These are phyloP conservation scores for Micractinium sp. DNA, from an alignment of 139 green algal genomes.

Conservation along the genomic window DNA sequence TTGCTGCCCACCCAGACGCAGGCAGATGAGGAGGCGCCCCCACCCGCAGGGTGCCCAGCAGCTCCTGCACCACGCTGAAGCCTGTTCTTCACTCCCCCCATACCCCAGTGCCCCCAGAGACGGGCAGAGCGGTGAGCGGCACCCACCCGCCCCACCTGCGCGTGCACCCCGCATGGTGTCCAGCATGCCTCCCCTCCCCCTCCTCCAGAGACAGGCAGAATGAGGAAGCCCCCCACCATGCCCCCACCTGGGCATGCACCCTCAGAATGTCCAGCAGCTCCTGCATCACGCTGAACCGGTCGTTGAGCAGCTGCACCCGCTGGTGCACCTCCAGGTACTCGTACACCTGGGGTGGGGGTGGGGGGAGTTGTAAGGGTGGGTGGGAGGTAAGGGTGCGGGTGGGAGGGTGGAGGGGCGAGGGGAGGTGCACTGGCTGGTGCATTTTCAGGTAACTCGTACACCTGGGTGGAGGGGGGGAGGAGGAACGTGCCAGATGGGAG, in stretches of 20 bases:
- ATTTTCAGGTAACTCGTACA: too few species aligned
- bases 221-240: slow-evolving; percentile 56
- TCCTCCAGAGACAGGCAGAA: too few species aligned
- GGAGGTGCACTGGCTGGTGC: too few species aligned
- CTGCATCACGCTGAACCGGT: slow-evolving; percentile 65
- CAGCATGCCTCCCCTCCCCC: too few species aligned
- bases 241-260: too few species aligned
- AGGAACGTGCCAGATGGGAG: not conserved
- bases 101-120: too few species aligned
- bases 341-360: slow-evolving; percentile 43
- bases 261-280: slow-evolving; percentile 82
- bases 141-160: not conserved
- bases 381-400: not conserved
- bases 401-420: not conserved
- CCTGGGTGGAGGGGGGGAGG: too few species aligned
- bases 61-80: slow-evolving; percentile 80
- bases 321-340: slow-evolving; percentile 73
- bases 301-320: slow-evolving; percentile 60
- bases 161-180: too few species aligned
- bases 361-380: not conserved
- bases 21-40: too few species aligned
- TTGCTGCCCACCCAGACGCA: too few species aligned
- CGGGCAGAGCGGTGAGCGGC: not conserved
- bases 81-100: too few species aligned
- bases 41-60: slow-evolving; percentile 75